Conservation (phyloP, 495 filamentous ascomycete genomes). For the Podospora pseudoanserina region DNA sequence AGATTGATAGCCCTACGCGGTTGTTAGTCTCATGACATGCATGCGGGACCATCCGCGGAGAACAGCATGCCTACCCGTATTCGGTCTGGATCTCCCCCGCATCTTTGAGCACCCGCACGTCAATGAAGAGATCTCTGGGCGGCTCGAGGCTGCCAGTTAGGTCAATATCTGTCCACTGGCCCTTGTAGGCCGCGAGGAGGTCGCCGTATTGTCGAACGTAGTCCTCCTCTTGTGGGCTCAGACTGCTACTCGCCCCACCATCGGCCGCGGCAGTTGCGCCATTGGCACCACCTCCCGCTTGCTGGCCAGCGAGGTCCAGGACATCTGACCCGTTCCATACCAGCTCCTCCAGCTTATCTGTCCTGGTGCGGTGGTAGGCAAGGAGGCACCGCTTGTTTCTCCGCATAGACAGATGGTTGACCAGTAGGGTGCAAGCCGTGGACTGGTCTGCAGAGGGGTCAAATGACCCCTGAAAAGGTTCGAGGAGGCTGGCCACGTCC, state of each 20-base stretch:
- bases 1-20: constrained; percentile 80
- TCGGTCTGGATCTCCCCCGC: constrained; percentile 99
- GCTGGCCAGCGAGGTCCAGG: constrained; percentile 45
- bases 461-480: constrained; percentile 79
- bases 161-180: constrained; percentile 98
- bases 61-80: constrained; percentile 71
- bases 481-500: constrained; percentile 75
- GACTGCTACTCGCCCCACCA: constrained; percentile 58
- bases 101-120: constrained; percentile 94
- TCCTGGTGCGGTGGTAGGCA: constrained; percentile 85
- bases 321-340: constrained; percentile 89
- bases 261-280: constrained; percentile 37
- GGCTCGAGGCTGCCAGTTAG: constrained; percentile 93
- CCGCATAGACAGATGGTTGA: constrained; percentile 92
- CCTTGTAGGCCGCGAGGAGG: constrained; percentile 92
- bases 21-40: constrained; percentile 15
- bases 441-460: constrained; percentile 80
- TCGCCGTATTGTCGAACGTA: constrained; percentile 90
- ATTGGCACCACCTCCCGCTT: constrained; percentile 29
- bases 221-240: constrained; percentile 97
- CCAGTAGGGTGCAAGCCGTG: constrained; percentile 80
- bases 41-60: constrained; percentile 5
- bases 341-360: constrained; percentile 89
- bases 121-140: constrained; percentile 92
- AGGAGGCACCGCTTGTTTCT: constrained; percentile 95